Evolutionary conservation across 2,329 filamentous ascomycete genomes (phyloP), one percentile per base, ranked within the genome.

Genomic region (Pseudocercospora musae): DNA sequence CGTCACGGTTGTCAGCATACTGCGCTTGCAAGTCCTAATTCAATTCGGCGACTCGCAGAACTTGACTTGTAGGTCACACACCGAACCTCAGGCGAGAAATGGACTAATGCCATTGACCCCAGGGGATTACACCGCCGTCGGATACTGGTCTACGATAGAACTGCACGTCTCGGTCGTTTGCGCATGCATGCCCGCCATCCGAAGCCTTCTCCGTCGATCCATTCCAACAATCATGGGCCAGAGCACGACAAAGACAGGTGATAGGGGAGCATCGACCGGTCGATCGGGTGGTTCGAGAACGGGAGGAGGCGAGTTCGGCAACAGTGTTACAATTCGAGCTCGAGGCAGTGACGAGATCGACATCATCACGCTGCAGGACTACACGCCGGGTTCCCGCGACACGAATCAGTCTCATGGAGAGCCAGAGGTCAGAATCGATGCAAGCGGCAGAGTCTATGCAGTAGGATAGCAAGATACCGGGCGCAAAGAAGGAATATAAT

Each of bases 1-100:
- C 21, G 65, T 67, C 29, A 65, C 63, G 2, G 37, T 65, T 31
- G 60, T 67, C 25, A 63, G 60, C 50, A 60, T 65, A 40, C 11
- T 67, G n/a, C 60, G 65, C 20, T 54, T 67, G 55, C 65, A 67
- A 44, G 59, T 63, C 5, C 53, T 67, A 8, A 61, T 67, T 18
- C 48, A 63, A 50, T 67, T 65, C 42, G 65, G 62, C 25, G 49
- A 63, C 52, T 55, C 58, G 3, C 13, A 53, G 1, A 67, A 67
- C 31, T 18, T 67, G 21, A 63, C 65, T 3, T 65, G 62, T 61
- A 37, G 50, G 58, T 61, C 11, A 55, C 23, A 31, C 10, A 31
- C 13, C 13, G 29, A n/a, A 11, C 10, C 9, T 31, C 2, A 31
- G 8, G 9, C 2, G 29, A n/a, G 49, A 25, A 21, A 10, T 42